These are phyloP conservation scores for Talaromyces sp. DNA, from an alignment of 2,329 filamentous ascomycete species.

Conservation along the genomic window DNA sequence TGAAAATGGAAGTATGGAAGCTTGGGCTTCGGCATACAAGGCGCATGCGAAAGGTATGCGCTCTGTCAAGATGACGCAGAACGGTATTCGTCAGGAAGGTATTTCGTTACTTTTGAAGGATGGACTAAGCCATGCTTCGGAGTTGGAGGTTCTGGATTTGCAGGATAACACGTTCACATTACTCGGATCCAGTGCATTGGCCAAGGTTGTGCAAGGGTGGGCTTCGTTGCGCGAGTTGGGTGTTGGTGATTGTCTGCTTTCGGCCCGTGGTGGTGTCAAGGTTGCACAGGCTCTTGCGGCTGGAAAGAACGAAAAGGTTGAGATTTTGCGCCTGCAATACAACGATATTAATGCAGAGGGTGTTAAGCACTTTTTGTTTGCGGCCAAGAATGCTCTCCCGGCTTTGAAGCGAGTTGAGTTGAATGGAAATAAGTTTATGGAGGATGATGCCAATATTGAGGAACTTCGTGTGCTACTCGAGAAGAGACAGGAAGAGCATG, in stretches of 20 bases:
- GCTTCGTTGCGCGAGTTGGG: conserved; percentile 75
- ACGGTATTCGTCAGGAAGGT: conserved; percentile 92
- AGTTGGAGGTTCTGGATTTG: conserved; percentile 76
- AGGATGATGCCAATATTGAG: conserved; percentile 74
- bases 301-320: conserved; percentile 75
- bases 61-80: conserved; percentile 95
- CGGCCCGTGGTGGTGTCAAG: conserved; percentile 70
- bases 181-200: conserved; percentile 73
- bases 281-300: conserved; percentile 70
- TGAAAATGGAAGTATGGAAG: conserved; percentile 93
- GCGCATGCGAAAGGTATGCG: conserved; percentile 75
- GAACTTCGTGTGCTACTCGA: conserved; percentile 70
- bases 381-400: conserved; percentile 67
- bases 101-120: conserved; percentile 77
- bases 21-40: conserved; percentile 85
- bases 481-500: conserved; percentile 70
- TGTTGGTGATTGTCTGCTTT: conserved; percentile 82
- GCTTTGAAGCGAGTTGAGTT: conserved; percentile 81
- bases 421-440: conserved; percentile 92
- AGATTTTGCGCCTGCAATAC: conserved; percentile 82
- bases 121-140: conserved; percentile 69
- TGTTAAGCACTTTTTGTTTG: conserved; percentile 68
- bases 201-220: conserved; percentile 74
- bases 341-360: conserved; percentile 86
- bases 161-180: conserved; percentile 97